A percentile compares a stretch with the other conserved stretches of the same genome.
These are phyloP conservation scores for Pythium phragmiticola DNA, from an alignment of 352 stramenopile genomes.

Conservation along the genomic window DNA sequence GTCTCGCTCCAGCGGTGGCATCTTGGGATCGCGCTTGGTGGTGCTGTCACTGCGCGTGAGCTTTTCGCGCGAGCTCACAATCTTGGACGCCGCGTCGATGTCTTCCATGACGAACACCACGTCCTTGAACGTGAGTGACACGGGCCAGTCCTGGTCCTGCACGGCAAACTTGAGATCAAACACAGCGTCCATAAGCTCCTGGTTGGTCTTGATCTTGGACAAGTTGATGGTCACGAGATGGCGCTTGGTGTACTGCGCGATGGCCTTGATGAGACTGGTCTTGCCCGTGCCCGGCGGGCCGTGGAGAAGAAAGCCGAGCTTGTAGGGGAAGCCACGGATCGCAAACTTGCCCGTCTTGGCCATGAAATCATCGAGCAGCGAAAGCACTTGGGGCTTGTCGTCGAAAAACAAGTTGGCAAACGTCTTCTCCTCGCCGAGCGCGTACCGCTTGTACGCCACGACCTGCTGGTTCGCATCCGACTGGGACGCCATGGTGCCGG, in stretches of 20 bases:
- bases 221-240: slow-evolving; percentile 66
- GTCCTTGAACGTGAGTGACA: slow-evolving; percentile 56
- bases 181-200: slow-evolving; percentile 58
- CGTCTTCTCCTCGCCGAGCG: slow-evolving; percentile 58
- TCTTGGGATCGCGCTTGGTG: background rate
- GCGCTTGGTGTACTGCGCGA: slow-evolving; percentile 65
- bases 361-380: slow-evolving; percentile 62
- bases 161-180: slow-evolving; percentile 55
- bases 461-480: slow-evolving; percentile 9
- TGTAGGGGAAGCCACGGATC: slow-evolving; percentile 84
- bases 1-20: slow-evolving; percentile 1
- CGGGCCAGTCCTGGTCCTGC: slow-evolving; percentile 39
- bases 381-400: slow-evolving; percentile 61
- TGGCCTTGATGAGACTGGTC: slow-evolving; percentile 81
- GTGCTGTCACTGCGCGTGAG: slow-evolving; percentile 1
- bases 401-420: slow-evolving; percentile 83
- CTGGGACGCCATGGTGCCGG: slow-evolving; percentile 14
- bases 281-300: slow-evolving; percentile 84
- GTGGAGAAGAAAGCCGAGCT: slow-evolving; percentile 78
- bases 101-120: slow-evolving; percentile 82
- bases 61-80: slow-evolving; percentile 33
- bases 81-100: slow-evolving; percentile 56
- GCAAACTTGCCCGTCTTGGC: slow-evolving; percentile 66
- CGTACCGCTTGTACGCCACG: slow-evolving; percentile 32
- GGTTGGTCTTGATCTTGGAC: slow-evolving; percentile 59